Percentiles rank a stretch among this genome's conserved stretches.
Conservation (phyloP, 129 eudicot genomes). For the Smallanthus sonchifolius region DNA sequence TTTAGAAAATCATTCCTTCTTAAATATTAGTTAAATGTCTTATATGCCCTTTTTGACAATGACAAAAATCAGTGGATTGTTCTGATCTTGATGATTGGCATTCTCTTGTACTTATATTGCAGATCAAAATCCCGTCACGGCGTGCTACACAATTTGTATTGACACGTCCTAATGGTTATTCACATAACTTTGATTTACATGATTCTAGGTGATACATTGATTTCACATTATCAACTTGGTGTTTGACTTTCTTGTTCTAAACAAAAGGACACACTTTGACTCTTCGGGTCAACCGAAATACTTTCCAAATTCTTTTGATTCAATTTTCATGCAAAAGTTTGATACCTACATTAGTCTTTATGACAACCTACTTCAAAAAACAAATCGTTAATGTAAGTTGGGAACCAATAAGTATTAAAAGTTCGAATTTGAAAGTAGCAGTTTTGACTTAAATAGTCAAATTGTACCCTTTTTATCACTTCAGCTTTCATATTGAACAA, state of each 20-base stretch:
- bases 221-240: neutral
- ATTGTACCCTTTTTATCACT: neutral
- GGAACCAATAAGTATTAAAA: neutral
- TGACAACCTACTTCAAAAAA: conserved; percentile 1
- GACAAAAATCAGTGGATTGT: neutral
- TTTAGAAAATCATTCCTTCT: neutral
- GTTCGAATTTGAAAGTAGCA: neutral
- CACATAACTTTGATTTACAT: conserved; percentile 55
- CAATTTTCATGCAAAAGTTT: neutral
- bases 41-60: neutral
- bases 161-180: conserved; percentile 60
- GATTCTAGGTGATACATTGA: conserved; percentile 59
- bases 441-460: conserved; percentile 17
- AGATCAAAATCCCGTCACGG: conserved; percentile 86
- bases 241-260: neutral
- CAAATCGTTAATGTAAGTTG: neutral
- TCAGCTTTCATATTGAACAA: neutral
- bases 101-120: conserved; percentile 22
- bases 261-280: conserved; percentile 10
- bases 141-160: conserved; percentile 64
- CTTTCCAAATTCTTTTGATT: neutral
- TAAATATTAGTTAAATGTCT: neutral
- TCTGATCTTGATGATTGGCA: neutral
- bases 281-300: neutral
- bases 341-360: neutral